Percentiles rank a stretch among this genome's conserved stretches.
phyloP scores from a whole-genome alignment of 192 early-diverging fungal species.

The Linnemannia schmuckeri region DNA sequence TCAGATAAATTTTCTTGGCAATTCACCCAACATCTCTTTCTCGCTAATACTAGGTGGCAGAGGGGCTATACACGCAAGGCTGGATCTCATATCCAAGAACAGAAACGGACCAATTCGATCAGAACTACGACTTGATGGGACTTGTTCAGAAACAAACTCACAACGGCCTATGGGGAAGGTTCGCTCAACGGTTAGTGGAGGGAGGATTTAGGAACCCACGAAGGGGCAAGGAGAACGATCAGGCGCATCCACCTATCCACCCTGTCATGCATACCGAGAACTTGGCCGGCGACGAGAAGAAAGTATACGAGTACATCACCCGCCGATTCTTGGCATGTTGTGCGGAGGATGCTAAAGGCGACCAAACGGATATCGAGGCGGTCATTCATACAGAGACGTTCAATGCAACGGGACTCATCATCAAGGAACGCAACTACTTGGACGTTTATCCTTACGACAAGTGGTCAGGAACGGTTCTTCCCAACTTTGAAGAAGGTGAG shows the following conservation, averaged over 20 bases:
- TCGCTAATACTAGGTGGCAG: slow-evolving; percentile 72
- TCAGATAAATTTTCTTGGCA: too few species aligned
- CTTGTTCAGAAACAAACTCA: slow-evolving; percentile 73
- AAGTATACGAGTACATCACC: slow-evolving; percentile 89
- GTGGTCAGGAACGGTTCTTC: slow-evolving; percentile 84
- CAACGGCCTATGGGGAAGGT: slow-evolving; percentile 28
- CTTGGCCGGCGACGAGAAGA: slow-evolving; percentile 71
- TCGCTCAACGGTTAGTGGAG: slow-evolving; percentile 65
- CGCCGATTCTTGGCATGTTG: slow-evolving; percentile 94
- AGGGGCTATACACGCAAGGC: slow-evolving; percentile 88
- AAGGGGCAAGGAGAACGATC: slow-evolving; percentile 89
- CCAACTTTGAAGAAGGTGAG: slow-evolving; percentile 77
- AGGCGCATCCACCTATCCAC: slow-evolving; percentile 99
- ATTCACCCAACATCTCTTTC: not conserved
- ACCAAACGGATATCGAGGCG: slow-evolving; percentile 82
- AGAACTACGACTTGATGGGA: slow-evolving; percentile 75
- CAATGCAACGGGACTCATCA: slow-evolving; percentile 79
- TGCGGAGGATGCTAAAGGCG: slow-evolving; percentile 89
- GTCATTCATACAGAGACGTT: slow-evolving; percentile 83
- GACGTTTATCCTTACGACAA: slow-evolving; percentile 94
- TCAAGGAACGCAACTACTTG: slow-evolving; percentile 90
- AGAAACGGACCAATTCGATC: slow-evolving; percentile 93
- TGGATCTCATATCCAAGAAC: slow-evolving; percentile 97
- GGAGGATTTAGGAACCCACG: slow-evolving; percentile 83
- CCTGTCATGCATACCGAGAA: slow-evolving; percentile 69